These are phyloP conservation scores for Dichotomocladium elegans DNA, from an alignment of 371 early-diverging fungal species.

Conservation along the genomic window DNA sequence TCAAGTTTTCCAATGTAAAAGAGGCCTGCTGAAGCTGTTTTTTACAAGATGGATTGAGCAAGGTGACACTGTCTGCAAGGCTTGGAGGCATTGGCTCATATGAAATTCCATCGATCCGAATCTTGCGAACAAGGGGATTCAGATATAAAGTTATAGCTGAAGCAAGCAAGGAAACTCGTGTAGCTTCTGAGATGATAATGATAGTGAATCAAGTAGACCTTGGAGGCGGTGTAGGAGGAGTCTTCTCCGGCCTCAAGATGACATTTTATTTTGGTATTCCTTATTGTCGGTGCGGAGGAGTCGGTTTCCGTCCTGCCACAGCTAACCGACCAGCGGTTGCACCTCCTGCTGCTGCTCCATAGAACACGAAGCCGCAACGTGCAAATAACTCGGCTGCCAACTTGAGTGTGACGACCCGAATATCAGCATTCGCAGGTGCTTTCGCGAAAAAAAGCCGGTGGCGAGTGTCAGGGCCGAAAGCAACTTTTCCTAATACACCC, in stretches of 20 bases:
- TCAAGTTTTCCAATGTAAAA: too few species aligned
- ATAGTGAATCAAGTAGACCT: too few species aligned
- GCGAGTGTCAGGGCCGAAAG: slow-evolving; percentile 26
- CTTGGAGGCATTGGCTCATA: background rate
- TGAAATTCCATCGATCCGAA: background rate
- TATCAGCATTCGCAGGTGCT: slow-evolving; percentile 28
- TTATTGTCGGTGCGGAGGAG: background rate
- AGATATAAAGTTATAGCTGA: background rate
- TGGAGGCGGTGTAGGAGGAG: too few species aligned
- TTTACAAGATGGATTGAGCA: too few species aligned
- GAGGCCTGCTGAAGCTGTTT: too few species aligned
- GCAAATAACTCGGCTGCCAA: slow-evolving; percentile 29
- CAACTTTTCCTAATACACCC: slow-evolving; percentile 21
- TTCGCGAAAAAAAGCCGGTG: slow-evolving; percentile 40
- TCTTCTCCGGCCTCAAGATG: too few species aligned
- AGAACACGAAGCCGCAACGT: slow-evolving; percentile 30
- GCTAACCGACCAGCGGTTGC: slow-evolving; percentile 25
- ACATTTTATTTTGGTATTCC: background rate
- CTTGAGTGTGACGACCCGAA: slow-evolving; percentile 32
- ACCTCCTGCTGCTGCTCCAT: slow-evolving; percentile 39
- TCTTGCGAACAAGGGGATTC: background rate
- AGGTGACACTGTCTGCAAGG: too few species aligned
- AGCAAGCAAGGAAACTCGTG: background rate
- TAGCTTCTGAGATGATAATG: too few species aligned
- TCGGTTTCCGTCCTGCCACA: background rate